Conservation (phyloP, 129 eudicot genomes). For the Flaveria sonorensis region DNA sequence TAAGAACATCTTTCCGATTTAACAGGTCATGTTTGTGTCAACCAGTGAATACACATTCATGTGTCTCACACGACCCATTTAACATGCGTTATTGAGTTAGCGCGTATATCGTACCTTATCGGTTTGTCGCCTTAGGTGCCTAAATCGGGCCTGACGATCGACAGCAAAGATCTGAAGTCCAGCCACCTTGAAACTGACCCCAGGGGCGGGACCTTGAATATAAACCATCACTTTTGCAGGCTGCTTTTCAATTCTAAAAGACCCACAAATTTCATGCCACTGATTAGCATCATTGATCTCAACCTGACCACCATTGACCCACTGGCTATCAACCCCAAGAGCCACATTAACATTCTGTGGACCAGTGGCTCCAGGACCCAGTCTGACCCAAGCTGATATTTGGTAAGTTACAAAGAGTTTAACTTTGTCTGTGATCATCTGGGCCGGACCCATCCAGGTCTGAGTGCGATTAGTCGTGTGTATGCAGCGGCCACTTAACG, state of each 20-base stretch:
- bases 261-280: slow-evolving; percentile 94
- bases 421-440: slow-evolving; percentile 82
- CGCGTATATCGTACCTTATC: slow-evolving; percentile 49
- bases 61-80: too few relatives aligned
- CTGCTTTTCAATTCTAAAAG: slow-evolving; percentile 78
- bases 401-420: slow-evolving; percentile 78
- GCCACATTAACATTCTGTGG: slow-evolving; percentile 83
- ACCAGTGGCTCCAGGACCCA: slow-evolving; percentile 66
- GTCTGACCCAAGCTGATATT: slow-evolving; percentile 87
- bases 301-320: slow-evolving; percentile 95
- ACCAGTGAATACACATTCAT: background rate
- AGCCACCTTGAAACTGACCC: slow-evolving; percentile 74
- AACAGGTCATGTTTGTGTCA: background rate
- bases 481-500: slow-evolving; percentile 73
- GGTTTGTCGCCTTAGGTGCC: slow-evolving; percentile 56
- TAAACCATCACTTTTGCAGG: slow-evolving; percentile 79
- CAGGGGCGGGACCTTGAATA: slow-evolving; percentile 86
- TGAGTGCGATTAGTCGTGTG: slow-evolving; percentile 75
- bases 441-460: slow-evolving; percentile 99
- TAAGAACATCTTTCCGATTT: too few relatives aligned
- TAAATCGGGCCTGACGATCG: slow-evolving; percentile 66
- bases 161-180: slow-evolving; percentile 88
- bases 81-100: too few relatives aligned
- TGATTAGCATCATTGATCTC: slow-evolving; percentile 56
- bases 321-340: slow-evolving; percentile 74